Percentiles rank a stretch among this genome's conserved stretches.
Evolutionary conservation across 108 stramenopile genomes (phyloP).

Genomic region (Skeletonema tropicum): DNA sequence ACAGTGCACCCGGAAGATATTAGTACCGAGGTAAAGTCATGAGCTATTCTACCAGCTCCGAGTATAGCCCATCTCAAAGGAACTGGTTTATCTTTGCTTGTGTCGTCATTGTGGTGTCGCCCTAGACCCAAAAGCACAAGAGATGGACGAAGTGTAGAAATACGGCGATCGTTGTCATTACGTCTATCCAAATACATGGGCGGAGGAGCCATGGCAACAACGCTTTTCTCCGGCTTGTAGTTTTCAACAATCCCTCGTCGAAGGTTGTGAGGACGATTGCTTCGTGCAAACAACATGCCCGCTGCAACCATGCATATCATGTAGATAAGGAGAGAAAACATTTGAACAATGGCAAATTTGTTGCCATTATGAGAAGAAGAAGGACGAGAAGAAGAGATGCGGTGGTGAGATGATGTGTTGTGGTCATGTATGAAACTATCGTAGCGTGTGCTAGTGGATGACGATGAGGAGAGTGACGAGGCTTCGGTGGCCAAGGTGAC

Average conservation of each 20-base stretch:
- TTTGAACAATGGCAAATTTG: neutral
- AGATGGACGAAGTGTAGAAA: neutral
- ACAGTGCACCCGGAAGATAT: slow-evolving; percentile 33
- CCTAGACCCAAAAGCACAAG: neutral
- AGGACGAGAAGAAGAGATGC: too few species aligned
- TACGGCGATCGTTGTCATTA: neutral
- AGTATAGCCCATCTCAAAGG: slow-evolving; percentile 75
- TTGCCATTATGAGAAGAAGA: neutral
- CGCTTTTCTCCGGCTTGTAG: neutral
- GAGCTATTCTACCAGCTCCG: slow-evolving; percentile 73
- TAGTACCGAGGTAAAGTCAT: slow-evolving; percentile 54
- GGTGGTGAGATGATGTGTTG: too few species aligned
- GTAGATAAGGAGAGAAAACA: neutral
- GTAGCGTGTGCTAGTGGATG: too few species aligned
- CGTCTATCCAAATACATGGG: slow-evolving; percentile 15
- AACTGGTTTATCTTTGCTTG: neutral
- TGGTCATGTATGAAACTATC: too few species aligned
- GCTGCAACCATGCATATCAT: neutral
- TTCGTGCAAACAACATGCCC: neutral
- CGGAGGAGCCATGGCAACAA: slow-evolving; percentile 6
- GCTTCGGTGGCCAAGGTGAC: too few species aligned
- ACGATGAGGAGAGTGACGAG: too few species aligned
- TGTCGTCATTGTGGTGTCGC: neutral
- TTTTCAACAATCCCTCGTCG: slow-evolving; percentile 14
- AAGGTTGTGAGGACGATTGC: neutral